Base-by-base conservation (phyloP, 2,329 filamentous ascomycete species). In the Fusarium buharicum region DNA sequence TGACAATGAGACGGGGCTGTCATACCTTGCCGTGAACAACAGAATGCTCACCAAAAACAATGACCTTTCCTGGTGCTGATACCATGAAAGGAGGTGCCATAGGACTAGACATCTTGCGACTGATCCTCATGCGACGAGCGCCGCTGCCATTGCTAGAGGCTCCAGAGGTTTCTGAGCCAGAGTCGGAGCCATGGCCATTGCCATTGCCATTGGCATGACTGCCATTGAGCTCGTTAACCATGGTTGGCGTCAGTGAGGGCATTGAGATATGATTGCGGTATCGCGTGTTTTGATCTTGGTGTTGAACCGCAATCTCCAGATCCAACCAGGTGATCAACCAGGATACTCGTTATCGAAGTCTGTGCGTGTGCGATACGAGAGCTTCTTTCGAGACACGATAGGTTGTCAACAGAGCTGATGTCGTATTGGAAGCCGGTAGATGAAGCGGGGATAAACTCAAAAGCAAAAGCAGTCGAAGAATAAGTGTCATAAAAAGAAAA, bases 1-100 rank as follows among this genome's bases (percentile, higher is more conserved):
- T 24, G 31, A 36, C 17, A n/a, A 33, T 16, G 38, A 50, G 30
- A 37, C 14, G 40, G 36, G 11, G 11, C 18, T 4, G 7, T 39
- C 34, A 20, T 79, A 91, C 90, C 86, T 97, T 98, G 73, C 93
- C 93, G 73, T 99, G 88, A 17, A 99, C 95, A n/a, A 98, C 95
- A 3, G 95, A 91, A 79, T 99, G 95, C 77, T 99, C 95, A 67
- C 95, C 95, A 78, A 94, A 98, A 49, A 98, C 92, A 75, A 99
- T 99, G 73, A 97, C 95, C 76, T 99, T 99, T 64, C 94, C 96
- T 0, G 95, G 95, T 3, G 96, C 94, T 14, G 95, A 98, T 54
- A 98, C 93, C 91, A 99, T 97, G 75, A 99, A 99, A 59, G 93
- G 82, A 38, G 94, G 93, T 78, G 95, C 86, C 86, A 89, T 86